phyloP scores from a whole-genome alignment of 2,329 filamentous ascomycete genomes.

The Cladosporium velox region DNA sequence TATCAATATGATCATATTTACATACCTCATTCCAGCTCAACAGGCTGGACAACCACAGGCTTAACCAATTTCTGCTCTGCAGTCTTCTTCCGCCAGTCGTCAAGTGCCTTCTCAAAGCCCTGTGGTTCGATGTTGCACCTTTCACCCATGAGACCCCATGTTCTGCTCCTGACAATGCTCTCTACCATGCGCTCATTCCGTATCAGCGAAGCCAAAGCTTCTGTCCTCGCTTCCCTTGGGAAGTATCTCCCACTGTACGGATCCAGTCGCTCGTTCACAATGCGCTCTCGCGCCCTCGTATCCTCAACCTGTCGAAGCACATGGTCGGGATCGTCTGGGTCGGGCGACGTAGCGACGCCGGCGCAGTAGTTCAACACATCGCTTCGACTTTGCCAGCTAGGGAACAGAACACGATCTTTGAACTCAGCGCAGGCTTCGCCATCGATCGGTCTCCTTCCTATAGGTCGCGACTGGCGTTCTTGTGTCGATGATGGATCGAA shows the following conservation, averaged over 20 bases:
- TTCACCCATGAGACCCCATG: constrained; percentile 76
- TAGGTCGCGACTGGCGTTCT: constrained; percentile 56
- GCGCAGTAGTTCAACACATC: constrained; percentile 89
- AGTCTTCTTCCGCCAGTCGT: constrained; percentile 56
- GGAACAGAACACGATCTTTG: constrained; percentile 77
- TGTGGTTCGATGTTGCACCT: constrained; percentile 65
- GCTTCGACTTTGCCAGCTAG: constrained; percentile 80
- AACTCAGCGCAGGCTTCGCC: constrained; percentile 67
- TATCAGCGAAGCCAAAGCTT: constrained; percentile 72
- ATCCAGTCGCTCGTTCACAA: constrained; percentile 86
- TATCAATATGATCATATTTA: not conserved
- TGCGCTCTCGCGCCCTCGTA: constrained; percentile 66
- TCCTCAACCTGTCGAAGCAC: constrained; percentile 70
- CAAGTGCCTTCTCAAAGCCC: constrained; percentile 65
- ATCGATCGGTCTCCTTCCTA: constrained; percentile 57
- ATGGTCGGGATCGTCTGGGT: constrained; percentile 81
- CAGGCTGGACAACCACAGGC: not conserved
- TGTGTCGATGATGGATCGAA: constrained; percentile 83
- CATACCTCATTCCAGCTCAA: not conserved
- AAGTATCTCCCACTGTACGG: constrained; percentile 88
- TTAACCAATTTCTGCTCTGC: not conserved
- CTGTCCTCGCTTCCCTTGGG: constrained; percentile 74
- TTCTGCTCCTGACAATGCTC: constrained; percentile 75
- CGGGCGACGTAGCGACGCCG: constrained; percentile 80
- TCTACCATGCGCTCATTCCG: constrained; percentile 77